Evolutionary conservation across 371 early-diverging fungal species (phyloP), one percentile per base, ranked within the genome.

Genomic region (Mucor plumbeus): DNA sequence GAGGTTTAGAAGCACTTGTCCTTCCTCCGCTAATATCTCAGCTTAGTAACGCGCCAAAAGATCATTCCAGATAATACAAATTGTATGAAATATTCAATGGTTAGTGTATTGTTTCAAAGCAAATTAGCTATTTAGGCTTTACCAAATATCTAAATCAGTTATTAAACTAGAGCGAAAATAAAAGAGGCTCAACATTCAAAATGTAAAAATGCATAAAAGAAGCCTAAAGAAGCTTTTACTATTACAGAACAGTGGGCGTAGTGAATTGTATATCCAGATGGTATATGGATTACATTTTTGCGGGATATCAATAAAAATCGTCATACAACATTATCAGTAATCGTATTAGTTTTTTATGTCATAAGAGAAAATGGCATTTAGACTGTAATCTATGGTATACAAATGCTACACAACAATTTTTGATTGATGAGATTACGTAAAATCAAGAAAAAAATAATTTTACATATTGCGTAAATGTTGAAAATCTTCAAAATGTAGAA

Each of bases 221-320:
- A 3, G 11, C 26, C 5, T 44, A n/a, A n/a, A 31, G 53, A 21
- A 3, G 11, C 26, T 17, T 44, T 17, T 53, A 26, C 13, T 14
- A 50, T 11, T 50, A 0, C 10, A 26, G 53, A 21, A 53, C 31
- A 53, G 53, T 47, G 47, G 47, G 19, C 47, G 47, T 47, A 19
- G 17, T 47, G 47, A 47, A 47, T 17, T 17, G 17, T 47, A 47
- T 10, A 47, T 17, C 47, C 47, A 3, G 47, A 8, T 47, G 47
- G 19, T 47, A 19, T 0, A 47, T 9, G 47, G 53, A 53, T 41
- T 53, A 26, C 17, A 21, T 26, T 53, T 53, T 31, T 4, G 53
- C 53, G 53, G 53, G 13, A 53, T 7, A 26, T 53, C 53, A 53
- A 53, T 53, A 31, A 53, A 26, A 31, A 53, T 53, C 26, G 53